These are phyloP conservation scores for Trichoderma koningiopsis DNA, from an alignment of 2,329 filamentous ascomycete species.

Conservation along the genomic window DNA sequence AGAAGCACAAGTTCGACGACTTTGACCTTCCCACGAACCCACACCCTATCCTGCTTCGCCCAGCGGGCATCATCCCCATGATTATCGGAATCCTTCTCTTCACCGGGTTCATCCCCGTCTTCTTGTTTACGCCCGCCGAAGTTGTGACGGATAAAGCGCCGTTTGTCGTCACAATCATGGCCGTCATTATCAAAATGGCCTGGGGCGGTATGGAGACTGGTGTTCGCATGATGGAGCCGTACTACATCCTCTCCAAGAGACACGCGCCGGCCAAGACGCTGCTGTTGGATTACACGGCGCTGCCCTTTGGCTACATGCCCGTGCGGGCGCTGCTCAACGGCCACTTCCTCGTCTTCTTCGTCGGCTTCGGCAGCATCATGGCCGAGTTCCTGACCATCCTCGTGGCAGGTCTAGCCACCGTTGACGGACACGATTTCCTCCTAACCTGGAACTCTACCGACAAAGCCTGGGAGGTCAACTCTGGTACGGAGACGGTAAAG, in stretches of 20 bases:
- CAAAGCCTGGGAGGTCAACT: constrained; percentile 41
- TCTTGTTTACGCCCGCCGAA: constrained; percentile 61
- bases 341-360: constrained; percentile 66
- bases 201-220: constrained; percentile 71
- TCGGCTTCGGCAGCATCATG: constrained; percentile 71
- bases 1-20: constrained; percentile 51
- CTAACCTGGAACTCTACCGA: constrained; percentile 31
- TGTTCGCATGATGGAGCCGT: constrained; percentile 74
- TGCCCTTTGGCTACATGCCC: constrained; percentile 68
- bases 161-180: constrained; percentile 66
- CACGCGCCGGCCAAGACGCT: constrained; percentile 67
- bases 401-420: constrained; percentile 64
- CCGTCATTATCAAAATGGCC: constrained; percentile 66
- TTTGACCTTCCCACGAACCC: constrained; percentile 60
- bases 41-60: constrained; percentile 68
- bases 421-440: constrained; percentile 64
- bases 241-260: constrained; percentile 67
- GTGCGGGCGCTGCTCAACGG: constrained; percentile 63
- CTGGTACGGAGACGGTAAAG: constrained; percentile 60
- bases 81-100: constrained; percentile 60
- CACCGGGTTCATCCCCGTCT: constrained; percentile 58
- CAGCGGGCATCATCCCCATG: constrained; percentile 61
- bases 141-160: constrained; percentile 62
- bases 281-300: constrained; percentile 71
- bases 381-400: constrained; percentile 73